Evolutionary conservation across 2,329 filamentous ascomycete genomes (phyloP), one percentile per base, ranked within the genome.

Genomic region (Exophiala calicioides): DNA sequence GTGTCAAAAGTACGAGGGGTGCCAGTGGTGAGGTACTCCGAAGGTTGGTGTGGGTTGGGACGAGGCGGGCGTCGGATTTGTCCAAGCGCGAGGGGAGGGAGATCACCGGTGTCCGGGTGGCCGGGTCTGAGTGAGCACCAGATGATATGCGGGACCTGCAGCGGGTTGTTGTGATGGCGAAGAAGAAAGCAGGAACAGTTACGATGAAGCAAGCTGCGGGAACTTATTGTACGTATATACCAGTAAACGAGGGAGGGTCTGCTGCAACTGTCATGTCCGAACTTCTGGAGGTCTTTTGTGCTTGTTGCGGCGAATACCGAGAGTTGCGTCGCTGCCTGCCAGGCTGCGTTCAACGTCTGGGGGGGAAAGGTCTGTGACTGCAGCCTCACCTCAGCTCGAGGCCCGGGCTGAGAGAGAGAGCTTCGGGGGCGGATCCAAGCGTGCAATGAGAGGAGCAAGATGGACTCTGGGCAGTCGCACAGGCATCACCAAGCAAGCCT

Each of bases 221-320:
- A 43, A 44, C 33, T 35, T 52, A 50, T 37, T 49, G 43, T 47
- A 50, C 47, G 51, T 53, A 50, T 53, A 53, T 53, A 52, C 38
- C 41, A 44, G 39, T 49, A 33, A 26, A 23, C 35, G 29, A 35
- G 30, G 7, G n/a, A 27, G 16, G 13, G 29, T 33, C 31, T 50
- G 43, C 35, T 15, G 23, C 39, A 32, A 27, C 37, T 29, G 44
- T 50, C 47, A 44, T 36, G 12, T 23, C 23, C 37, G 50, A 42
- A 44, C 46, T 53, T 50, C 36, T 50, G 41, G 16, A 44, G 42
- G 38, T 36, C 46, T 39, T 53, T 53, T 50, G 46, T 37, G 30
- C n/a, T n/a, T n/a, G n/a, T n/a, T n/a, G n/a, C n/a, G n/a, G n/a
- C n/a, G n/a, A 27, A 42, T 19, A 19, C 32, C 3, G 4, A 9